phyloP scores from a whole-genome alignment of 768 basidiomycete genomes.

The Clitopilus passeckerianus region DNA sequence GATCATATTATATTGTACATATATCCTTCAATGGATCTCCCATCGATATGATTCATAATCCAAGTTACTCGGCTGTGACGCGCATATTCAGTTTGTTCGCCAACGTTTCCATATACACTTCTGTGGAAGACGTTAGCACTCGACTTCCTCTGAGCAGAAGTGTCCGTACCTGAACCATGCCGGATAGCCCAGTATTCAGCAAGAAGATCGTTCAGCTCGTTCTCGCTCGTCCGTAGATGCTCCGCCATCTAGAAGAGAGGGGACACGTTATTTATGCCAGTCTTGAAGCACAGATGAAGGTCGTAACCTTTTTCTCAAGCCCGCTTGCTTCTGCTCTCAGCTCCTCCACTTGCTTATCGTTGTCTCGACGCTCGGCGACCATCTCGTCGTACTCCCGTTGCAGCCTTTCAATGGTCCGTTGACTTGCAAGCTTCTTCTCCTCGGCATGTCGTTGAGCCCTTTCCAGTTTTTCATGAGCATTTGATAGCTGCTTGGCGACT shows the following conservation, averaged over 20 bases:
- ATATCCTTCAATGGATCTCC: background rate
- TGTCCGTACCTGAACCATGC: slow-evolving; percentile 61
- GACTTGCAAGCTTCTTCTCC: slow-evolving; percentile 72
- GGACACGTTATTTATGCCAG: background rate
- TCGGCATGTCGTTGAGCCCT: slow-evolving; percentile 75
- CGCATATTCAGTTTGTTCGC: slow-evolving; percentile 75
- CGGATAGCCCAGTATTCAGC: slow-evolving; percentile 80
- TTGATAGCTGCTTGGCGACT: slow-evolving; percentile 71
- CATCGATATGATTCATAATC: background rate
- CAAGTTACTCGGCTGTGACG: slow-evolving; percentile 15
- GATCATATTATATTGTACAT: too few species aligned
- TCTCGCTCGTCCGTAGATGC: slow-evolving; percentile 69
- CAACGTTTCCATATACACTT: slow-evolving; percentile 83
- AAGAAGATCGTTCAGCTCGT: slow-evolving; percentile 76
- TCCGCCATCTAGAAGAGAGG: slow-evolving; percentile 58
- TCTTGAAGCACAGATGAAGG: background rate
- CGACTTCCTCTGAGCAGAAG: background rate
- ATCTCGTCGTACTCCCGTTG: slow-evolving; percentile 79
- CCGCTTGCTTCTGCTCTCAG: slow-evolving; percentile 65
- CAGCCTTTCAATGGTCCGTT: slow-evolving; percentile 68
- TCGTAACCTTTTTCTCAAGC: slow-evolving; percentile 58
- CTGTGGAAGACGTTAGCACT: slow-evolving; percentile 27
- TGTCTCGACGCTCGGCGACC: slow-evolving; percentile 69
- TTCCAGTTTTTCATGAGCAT: slow-evolving; percentile 80
- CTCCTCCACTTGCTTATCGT: slow-evolving; percentile 76